phyloP scores from a whole-genome alignment of 192 early-diverging fungal genomes.

The Linnemannia hyalina region DNA sequence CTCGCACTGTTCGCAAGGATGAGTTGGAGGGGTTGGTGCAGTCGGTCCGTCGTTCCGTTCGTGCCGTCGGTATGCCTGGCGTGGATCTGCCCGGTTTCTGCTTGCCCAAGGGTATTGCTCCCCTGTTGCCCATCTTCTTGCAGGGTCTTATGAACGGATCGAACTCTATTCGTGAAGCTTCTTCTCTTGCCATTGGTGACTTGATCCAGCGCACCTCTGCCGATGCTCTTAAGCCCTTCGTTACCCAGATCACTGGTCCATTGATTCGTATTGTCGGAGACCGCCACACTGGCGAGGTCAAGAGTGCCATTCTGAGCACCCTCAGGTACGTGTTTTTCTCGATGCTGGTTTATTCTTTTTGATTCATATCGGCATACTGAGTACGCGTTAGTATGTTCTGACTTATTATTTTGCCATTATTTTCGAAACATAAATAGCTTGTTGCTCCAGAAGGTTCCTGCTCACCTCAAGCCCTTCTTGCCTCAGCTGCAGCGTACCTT shows the following conservation, averaged over 20 bases:
- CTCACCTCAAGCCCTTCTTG: constrained; percentile 94
- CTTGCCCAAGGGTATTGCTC: constrained; percentile 93
- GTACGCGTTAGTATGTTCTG: neutral
- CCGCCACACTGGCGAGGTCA: constrained; percentile 90
- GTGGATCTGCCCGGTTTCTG: constrained; percentile 85
- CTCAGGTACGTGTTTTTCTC: constrained; percentile 65
- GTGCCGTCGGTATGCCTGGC: constrained; percentile 65
- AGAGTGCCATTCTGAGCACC: constrained; percentile 92
- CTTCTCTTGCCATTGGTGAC: constrained; percentile 88
- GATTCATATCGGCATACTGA: neutral
- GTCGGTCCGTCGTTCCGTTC: constrained; percentile 76
- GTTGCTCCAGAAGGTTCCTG: constrained; percentile 86
- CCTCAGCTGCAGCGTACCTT: constrained; percentile 99
- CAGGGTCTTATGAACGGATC: constrained; percentile 94
- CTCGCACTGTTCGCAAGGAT: constrained; percentile 89
- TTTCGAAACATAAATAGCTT: constrained; percentile 53
- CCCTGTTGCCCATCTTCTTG: constrained; percentile 91
- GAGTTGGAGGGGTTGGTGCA: constrained; percentile 86
- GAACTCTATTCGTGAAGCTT: constrained; percentile 85
- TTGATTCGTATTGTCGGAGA: constrained; percentile 98
- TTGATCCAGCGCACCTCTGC: constrained; percentile 78
- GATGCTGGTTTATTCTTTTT: neutral
- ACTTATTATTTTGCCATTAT: constrained; percentile 19
- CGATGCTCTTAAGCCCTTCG: constrained; percentile 86
- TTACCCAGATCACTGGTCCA: constrained; percentile 96